Base-by-base conservation (phyloP, 768 basidiomycete genomes). In the Suillus clintonianus region DNA sequence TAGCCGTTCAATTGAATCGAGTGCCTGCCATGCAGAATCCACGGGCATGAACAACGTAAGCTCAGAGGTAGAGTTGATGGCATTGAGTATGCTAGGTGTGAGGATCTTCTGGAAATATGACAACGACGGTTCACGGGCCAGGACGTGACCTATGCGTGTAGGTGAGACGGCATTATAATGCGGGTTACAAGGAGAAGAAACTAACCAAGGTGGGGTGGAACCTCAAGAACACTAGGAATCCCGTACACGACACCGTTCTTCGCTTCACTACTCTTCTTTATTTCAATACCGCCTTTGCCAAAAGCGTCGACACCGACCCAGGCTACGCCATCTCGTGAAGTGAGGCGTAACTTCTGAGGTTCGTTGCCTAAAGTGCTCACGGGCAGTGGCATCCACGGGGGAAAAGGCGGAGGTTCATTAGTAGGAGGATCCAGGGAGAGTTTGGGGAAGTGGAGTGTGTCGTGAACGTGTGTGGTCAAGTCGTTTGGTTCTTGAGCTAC, bases 11-110 rank as follows among this genome's bases (percentile, higher is more conserved):
- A 93, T 84, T 10, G 81, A 82, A 65, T 92, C 84, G 41, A 99
- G 79, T 11, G 76, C 77, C n/a, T 88, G 77, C 89, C 94, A 99
- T 14, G 97, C 97, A 41, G 84, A 77, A 73, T 97, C 85, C 30
- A 90, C 82, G 1, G 97, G 97, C 8, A 97, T 85, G 74, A 99
- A 99, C 34, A 99, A 68, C 0, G 97, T 97, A 51, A 97, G 77
- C 70, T 89, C 86, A 5, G 91, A 78, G 0, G 89, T 87, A 50
- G 80, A 81, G 61, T 89, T 89, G 47, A 97, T 81, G 41, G 85
- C 76, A 22, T 77, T 71, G 53, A 80, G 70, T 42, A 90, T 83
- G 56, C 86, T 84, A 0, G 85, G 75, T 5, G 87, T 89, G 42
- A 94, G 78, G 58, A 98, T 83, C 65, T 83, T 87, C 70, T 84